These are phyloP conservation scores for Wickerhamiella nectarea DNA, from an alignment of 805 yeast genomes.

Conservation along the genomic window DNA sequence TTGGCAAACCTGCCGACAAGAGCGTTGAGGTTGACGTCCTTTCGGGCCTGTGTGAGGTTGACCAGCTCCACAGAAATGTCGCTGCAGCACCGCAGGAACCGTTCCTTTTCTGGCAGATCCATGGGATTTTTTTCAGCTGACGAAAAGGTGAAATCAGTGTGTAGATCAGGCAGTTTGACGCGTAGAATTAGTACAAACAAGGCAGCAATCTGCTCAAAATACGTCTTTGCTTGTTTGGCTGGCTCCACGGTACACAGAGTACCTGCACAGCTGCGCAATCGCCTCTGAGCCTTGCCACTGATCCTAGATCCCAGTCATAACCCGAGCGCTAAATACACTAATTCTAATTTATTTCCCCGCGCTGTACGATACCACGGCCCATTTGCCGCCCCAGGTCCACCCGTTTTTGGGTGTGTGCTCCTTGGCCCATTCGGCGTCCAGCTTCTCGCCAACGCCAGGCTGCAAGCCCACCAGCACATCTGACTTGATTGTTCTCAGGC, in stretches of 20 bases:
- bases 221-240: too few relatives aligned
- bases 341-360: neutral
- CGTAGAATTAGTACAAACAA: too few relatives aligned
- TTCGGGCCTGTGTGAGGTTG: slow-evolving; percentile 54
- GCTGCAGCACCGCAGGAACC: slow-evolving; percentile 84
- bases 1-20: slow-evolving; percentile 73
- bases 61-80: slow-evolving; percentile 82
- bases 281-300: too few relatives aligned
- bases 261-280: too few relatives aligned
- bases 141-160: too few relatives aligned
- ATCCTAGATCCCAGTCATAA: too few relatives aligned
- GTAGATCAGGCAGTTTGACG: too few relatives aligned
- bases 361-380: slow-evolving; percentile 68
- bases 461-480: slow-evolving; percentile 81
- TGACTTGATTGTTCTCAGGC: slow-evolving; percentile 89
- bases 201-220: too few relatives aligned
- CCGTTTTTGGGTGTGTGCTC: slow-evolving; percentile 49
- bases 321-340: too few relatives aligned
- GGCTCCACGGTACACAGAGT: too few relatives aligned
- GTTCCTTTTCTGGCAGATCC: slow-evolving; percentile 80
- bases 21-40: slow-evolving; percentile 81
- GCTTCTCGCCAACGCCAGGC: slow-evolving; percentile 56
- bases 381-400: slow-evolving; percentile 85
- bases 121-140: slow-evolving; percentile 8
- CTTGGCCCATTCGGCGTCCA: slow-evolving; percentile 44